A percentile compares a stretch with the other conserved stretches of the same genome.
Conservation (phyloP, 2,329 filamentous ascomycete species). For the Xylaria sp. region DNA sequence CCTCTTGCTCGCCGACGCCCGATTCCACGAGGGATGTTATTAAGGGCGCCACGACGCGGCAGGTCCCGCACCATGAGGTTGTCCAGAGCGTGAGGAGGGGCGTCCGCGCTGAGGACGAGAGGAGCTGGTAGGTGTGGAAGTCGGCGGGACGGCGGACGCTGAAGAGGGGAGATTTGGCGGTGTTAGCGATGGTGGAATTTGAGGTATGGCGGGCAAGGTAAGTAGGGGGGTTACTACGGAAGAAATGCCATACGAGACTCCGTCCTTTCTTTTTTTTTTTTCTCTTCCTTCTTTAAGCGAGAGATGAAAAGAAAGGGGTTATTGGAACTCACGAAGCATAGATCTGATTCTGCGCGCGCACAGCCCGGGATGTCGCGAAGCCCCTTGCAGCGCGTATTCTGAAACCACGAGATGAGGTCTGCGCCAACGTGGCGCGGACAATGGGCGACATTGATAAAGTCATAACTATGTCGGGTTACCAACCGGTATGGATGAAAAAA, state of each 20-base stretch:
- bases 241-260: too few species aligned
- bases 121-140: slow-evolving; percentile 66
- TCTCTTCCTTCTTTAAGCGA: too few species aligned
- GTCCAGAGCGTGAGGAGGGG: slow-evolving; percentile 72
- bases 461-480: not conserved
- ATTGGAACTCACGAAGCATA: slow-evolving; percentile 53
- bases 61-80: slow-evolving; percentile 67
- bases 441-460: slow-evolving; percentile 24
- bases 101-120: slow-evolving; percentile 63
- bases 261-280: too few species aligned
- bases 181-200: not conserved
- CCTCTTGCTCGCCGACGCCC: slow-evolving; percentile 65
- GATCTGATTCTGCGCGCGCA: slow-evolving; percentile 53
- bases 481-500: not conserved
- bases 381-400: slow-evolving; percentile 4
- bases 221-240: too few species aligned
- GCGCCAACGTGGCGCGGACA: slow-evolving; percentile 23
- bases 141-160: slow-evolving; percentile 67
- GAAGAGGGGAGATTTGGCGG: not conserved
- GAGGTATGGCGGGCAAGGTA: too few species aligned
- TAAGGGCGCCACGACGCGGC: slow-evolving; percentile 62
- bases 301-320: too few species aligned
- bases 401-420: slow-evolving; percentile 26
- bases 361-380: slow-evolving; percentile 48
- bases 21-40: slow-evolving; percentile 60